Base-by-base conservation (phyloP, 495 filamentous ascomycete species). In the Neurospora sp. region DNA sequence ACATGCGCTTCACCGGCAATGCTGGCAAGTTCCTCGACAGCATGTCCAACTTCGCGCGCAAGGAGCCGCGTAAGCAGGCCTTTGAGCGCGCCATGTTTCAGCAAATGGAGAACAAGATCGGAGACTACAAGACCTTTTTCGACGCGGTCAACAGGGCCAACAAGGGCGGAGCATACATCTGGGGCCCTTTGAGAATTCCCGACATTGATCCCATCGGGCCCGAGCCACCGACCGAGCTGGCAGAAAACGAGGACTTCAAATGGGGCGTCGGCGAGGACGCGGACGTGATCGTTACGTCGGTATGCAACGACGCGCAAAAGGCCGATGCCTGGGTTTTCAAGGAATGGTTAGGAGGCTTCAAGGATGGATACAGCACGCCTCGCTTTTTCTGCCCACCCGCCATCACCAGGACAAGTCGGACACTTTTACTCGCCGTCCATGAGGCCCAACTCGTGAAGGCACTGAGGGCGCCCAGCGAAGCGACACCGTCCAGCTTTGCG, bases 181-280 rank as follows among this genome's bases (percentile, higher is more conserved):
- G 91, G 91, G 91, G 90, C 5, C 85, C 91, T 6, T 79, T 85
- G 4, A 81, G 82, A 9, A 75, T 85, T 5, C 78, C 82, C 9
- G 84, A 84, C 22, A 87, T 92, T 71, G 81, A 80, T 40, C 85
- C 84, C 59, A 78, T 81, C 69, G 81, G 83, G 12, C 83, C 80
- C 65, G 79, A 77, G 20, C 88, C 88, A 1, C 86, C 87, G 1
- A 76, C 73, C 5, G 71, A 74, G 18, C 80, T 85, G 70, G 76
- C 80, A 10, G 12, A 77, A 39, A 75, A 84, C 20, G 88, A 89
- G 68, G 75, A 85, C 59, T 88, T 87, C 76, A 44, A 77, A 48
- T 89, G 88, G 88, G 88, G 88, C 53, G 86, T 88, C n/a, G 88
- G 87, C 72, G 87, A 89, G 74, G 84, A 87, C 20, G 87, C 88